Evolutionary conservation across 768 basidiomycete species (phyloP).

Genomic region (Postia placenta): DNA sequence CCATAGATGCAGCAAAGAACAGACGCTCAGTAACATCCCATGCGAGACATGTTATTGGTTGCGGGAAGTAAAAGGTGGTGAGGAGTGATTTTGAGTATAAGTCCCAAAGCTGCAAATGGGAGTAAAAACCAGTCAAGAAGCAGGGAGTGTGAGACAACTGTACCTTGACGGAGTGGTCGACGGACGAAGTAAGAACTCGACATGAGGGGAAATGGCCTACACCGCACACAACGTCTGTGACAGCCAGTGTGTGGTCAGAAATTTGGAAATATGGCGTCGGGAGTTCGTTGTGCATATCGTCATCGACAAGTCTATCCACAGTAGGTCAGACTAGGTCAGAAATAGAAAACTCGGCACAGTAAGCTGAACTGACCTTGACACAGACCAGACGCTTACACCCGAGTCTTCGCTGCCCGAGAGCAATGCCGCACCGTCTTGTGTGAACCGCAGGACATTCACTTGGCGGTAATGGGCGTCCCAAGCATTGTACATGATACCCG

Average conservation of each 20-base stretch:
- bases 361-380: conserved; percentile 59
- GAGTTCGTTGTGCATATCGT: conserved; percentile 67
- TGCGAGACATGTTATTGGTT: conserved; percentile 60
- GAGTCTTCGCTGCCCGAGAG: conserved; percentile 91
- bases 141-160: background rate
- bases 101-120: conserved; percentile 65
- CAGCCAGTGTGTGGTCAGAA: conserved; percentile 87
- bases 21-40: conserved; percentile 84
- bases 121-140: conserved; percentile 8
- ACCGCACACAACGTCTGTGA: conserved; percentile 79
- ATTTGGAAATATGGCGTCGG: conserved; percentile 74
- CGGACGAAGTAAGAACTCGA: conserved; percentile 71
- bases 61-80: conserved; percentile 84
- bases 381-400: conserved; percentile 81
- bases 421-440: conserved; percentile 72
- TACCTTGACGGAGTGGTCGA: conserved; percentile 92
- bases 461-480: conserved; percentile 97
- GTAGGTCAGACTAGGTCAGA: background rate
- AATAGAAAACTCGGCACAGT: background rate
- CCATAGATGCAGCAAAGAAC: conserved; percentile 79
- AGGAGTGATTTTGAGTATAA: conserved; percentile 66
- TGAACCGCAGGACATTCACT: conserved; percentile 78
- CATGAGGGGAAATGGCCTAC: conserved; percentile 73
- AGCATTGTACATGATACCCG: conserved; percentile 87
- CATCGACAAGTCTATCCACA: conserved; percentile 59